Evolutionary conservation across 1,284 basidiomycete species (phyloP).

Genomic region (Puccinia triticina): DNA sequence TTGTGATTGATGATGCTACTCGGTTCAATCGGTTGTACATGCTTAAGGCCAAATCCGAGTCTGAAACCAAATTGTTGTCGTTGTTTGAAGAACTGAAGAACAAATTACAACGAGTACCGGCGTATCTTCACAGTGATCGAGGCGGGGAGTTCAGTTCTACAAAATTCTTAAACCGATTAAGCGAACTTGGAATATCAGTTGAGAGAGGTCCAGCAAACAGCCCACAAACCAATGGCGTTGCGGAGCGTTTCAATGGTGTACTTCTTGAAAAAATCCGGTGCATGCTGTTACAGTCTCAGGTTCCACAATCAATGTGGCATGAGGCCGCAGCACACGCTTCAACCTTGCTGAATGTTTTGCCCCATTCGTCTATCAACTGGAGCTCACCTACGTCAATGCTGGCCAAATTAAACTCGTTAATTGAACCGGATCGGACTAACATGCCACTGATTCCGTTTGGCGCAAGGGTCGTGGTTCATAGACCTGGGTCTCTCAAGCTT

Average conservation of each 20-base stretch:
- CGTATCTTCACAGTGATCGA: conserved; percentile 2
- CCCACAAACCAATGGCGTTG: conserved; percentile 27
- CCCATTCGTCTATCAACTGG: neutral
- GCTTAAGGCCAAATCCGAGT: neutral
- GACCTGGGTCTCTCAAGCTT: too few relatives aligned
- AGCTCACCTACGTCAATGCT: neutral
- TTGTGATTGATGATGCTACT: conserved; percentile 12
- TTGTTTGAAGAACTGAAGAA: neutral
- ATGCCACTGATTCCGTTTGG: conserved; percentile 12
- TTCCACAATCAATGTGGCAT: neutral
- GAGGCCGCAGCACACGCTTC: neutral
- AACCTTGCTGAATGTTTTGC: neutral
- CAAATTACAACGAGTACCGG: neutral
- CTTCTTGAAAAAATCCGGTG: too few relatives aligned
- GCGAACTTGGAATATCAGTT: neutral
- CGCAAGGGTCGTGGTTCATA: too few relatives aligned
- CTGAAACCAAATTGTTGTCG: neutral
- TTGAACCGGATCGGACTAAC: neutral
- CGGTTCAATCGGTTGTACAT: conserved; percentile 21
- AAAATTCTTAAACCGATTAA: too few relatives aligned
- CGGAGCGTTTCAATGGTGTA: neutral
- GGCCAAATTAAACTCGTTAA: neutral
- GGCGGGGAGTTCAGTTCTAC: too few relatives aligned
- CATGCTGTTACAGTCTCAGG: too few relatives aligned
- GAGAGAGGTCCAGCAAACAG: neutral